Evolutionary conservation across 108 stramenopile species (phyloP), one percentile per base, ranked within the genome.

Genomic region (Craspedostauros australis): DNA sequence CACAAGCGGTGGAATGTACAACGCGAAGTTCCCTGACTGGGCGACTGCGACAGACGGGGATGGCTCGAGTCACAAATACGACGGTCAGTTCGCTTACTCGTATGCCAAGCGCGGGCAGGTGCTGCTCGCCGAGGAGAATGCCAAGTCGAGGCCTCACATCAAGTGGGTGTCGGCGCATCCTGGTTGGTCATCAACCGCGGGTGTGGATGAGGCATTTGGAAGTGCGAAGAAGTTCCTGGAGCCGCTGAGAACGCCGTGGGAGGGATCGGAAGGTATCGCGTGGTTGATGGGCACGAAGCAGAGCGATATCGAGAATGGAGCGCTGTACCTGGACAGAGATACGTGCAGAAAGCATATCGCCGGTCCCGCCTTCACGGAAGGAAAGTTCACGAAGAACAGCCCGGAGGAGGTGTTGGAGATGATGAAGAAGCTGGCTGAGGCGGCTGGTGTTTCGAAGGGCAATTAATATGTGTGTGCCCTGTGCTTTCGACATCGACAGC

Each of bases 71-170:
- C 16, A 55, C 5, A 61, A 74, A 44, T 96, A 90, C 57, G 56
- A 90, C 51, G 95, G 95, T 22, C 73, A 86, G 22, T 47, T 82
- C 15, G 86, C 88, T 7, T 96, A 96, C 42, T 57, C 86, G 8
- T 94, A 90, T 51, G 95, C 95, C 30, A 96, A 96, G 54, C 61
- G 95, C 11, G 93, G 86, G 20, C 95, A 96, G 61, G 90, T 96
- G 4, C 33, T 94, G 29, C 54, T 96, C 44, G 88, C 86, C 12
- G 95, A 94, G 46, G 46, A 74, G 45, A 73, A 71, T 38, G 57
- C 79, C 0, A 70, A 79, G 29, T 60, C 68, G 7, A 57, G 72
- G 45, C 80, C 82, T 3, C 70, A 69, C 3, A 39, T 85, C 33
- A 46, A 66, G 20, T 82, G 75, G 57, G 50, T 84, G 8, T 75